Evolutionary conservation across 202 grass and related monocot genomes (phyloP), one percentile per base, ranked within the genome.

Genomic region (Setaria italica): DNA sequence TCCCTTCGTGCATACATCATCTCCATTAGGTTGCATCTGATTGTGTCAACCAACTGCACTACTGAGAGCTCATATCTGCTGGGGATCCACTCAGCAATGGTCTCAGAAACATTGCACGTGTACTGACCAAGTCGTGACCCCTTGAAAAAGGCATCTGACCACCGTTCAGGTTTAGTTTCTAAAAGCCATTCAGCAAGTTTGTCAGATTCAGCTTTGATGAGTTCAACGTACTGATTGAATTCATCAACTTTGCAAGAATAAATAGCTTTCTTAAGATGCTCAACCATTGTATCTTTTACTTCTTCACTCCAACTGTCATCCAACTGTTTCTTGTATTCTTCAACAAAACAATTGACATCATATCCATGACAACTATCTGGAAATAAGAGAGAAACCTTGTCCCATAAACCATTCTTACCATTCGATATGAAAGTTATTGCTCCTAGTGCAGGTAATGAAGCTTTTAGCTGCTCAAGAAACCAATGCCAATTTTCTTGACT

Each of bases 121-220:
- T 94, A 96, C 79, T 92, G 90, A 3, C 93, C 90, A 83, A 90
- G 87, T 11, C 97, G 82, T 67, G 85, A 74, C 34, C 92, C 91
- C 88, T 94, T 99, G 35, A 99, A 92, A 87, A 91, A 86, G 30
- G 97, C 93, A 90, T 99, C 97, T 74, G 97, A 99, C 97, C 97
- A 99, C 3, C 86, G 33, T 66, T 99, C 93, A 51, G 93, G 97
- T 87, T 99, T 99, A n/a, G 74, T 90, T 29, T 93, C 90, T 70
- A 96, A 78, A 77, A 99, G 86, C 97, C 97, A 99, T 53, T 99
- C 93, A 85, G 91, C 85, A 86, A 99, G 86, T 53, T 96, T 94
- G 56, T 91, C 93, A 78, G 91, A 99, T 70, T 94, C 82, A 81
- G 32, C 70, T 87, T 77, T 99, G 85, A 99, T 91, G 74, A 82